Percentiles rank a stretch among this genome's conserved stretches.
phyloP scores from a whole-genome alignment of 306 rosid genomes.

The Arachis stenosperma region DNA sequence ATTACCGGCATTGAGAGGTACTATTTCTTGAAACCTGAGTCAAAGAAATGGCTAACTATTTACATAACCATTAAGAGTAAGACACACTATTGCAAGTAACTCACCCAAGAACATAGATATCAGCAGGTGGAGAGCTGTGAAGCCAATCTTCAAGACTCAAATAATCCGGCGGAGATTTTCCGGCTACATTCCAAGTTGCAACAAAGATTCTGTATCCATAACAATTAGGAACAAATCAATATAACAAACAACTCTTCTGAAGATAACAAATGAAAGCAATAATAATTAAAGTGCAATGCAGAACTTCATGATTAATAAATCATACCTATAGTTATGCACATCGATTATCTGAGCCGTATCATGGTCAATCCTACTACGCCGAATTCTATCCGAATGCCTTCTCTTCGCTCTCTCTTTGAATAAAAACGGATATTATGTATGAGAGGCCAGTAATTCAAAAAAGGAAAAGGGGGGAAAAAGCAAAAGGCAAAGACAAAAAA shows the following conservation, averaged over 20 bases:
- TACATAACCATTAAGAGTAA: constrained; percentile 17
- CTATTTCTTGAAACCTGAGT: constrained; percentile 96
- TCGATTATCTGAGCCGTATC: constrained; percentile 70
- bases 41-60: constrained; percentile 27
- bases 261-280: not conserved
- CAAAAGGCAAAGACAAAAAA: constrained; percentile 25
- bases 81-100: constrained; percentile 25
- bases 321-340: constrained; percentile 77
- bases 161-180: constrained; percentile 88
- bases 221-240: constrained; percentile 17
- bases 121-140: constrained; percentile 92
- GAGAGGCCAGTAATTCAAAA: constrained; percentile 31
- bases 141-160: constrained; percentile 98
- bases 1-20: constrained; percentile 98
- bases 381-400: constrained; percentile 68
- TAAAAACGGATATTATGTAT: constrained; percentile 20
- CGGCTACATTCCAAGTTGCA: constrained; percentile 99
- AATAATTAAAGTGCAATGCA: constrained; percentile 25
- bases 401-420: constrained; percentile 72
- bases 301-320: constrained; percentile 19
- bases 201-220: constrained; percentile 65
- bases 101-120: constrained; percentile 96
- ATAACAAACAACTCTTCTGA: constrained; percentile 22
- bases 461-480: constrained; percentile 13
- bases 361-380: constrained; percentile 69